Evolutionary conservation across 345 rosid genomes (phyloP).

Genomic region (Salix exigua): DNA sequence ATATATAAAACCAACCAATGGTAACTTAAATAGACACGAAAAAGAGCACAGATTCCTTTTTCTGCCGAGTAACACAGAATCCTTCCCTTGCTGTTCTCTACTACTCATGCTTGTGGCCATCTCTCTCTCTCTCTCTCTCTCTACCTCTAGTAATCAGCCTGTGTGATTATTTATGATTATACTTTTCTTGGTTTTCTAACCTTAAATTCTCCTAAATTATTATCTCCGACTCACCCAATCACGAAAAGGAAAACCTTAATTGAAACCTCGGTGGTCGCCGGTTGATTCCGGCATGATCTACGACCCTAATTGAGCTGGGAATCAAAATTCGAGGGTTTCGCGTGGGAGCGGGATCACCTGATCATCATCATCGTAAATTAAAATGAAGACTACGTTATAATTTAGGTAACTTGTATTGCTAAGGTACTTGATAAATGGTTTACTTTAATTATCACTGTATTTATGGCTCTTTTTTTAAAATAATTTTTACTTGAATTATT

Average conservation of each 20-base stretch:
- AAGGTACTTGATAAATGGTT: constrained; percentile 6
- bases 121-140: neutral
- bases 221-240: neutral
- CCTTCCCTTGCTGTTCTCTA: neutral
- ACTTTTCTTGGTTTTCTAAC: neutral
- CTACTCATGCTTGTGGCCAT: neutral
- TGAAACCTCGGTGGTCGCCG: neutral
- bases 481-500: neutral
- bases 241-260: neutral
- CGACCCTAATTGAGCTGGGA: constrained; percentile 21
- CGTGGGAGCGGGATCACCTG: constrained; percentile 8
- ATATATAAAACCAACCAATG: neutral
- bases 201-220: neutral
- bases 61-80: neutral
- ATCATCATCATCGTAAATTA: neutral
- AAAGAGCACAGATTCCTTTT: neutral
- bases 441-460: neutral
- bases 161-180: neutral
- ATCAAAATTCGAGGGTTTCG: constrained; percentile 14
- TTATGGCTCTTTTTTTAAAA: neutral
- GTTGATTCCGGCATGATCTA: constrained; percentile 30
- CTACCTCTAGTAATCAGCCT: neutral
- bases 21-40: neutral
- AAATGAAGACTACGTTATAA: neutral
- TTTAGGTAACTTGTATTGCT: constrained; percentile 22